Evolutionary conservation across 1,284 basidiomycete genomes (phyloP), one percentile per base, ranked within the genome.

Genomic region (Apiotrichum porosum): DNA sequence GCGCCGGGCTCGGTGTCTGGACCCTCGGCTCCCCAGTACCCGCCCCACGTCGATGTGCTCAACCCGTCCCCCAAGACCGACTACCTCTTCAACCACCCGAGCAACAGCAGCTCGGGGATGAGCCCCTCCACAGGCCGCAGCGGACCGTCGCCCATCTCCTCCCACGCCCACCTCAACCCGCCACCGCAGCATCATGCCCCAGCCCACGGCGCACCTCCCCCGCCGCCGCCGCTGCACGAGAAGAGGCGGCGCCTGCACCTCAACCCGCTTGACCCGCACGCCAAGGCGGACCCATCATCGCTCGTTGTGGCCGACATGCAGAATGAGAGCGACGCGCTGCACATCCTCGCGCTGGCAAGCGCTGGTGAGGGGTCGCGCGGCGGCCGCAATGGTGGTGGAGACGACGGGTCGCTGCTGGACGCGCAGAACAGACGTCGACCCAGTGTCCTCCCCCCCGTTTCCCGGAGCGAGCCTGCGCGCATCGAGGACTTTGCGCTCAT

Each of bases 261-360:
- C 22, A 62, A 63, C 41, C 63, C 64, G 0, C 37, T 49, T 6
- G 30, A 43, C 12, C 36, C 28, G 24, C 30, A 41, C 8, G 31
- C 32, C 41, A 42, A 42, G 32, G 32, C 41, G 9, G 71, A 73
- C 35, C 64, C 71, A 3, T 60, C 59, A 34, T 63, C 59, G 22
- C 68, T 74, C 34, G 67, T 74, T 30, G 65, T 70, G 10, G 71
- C 70, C 1, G 71, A 68, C 43, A 69, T 74, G 66, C 68, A 71
- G 49, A 74, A 74, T 37, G 72, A 74, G 49, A 62, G 58, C 19
- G 72, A 74, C 42, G 72, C 72, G 19, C 51, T 74, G 34, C 63
- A 69, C 15, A 71, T 74, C 17, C 61, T 74, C 10, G 72, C 72
- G 9, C 52, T 72, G 28, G 72, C 72, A 0, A 66, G 64, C 21